A percentile compares a stretch with the other conserved stretches of the same genome.
Evolutionary conservation across 495 filamentous ascomycete species (phyloP).

Genomic region (Penicillium daleae): DNA sequence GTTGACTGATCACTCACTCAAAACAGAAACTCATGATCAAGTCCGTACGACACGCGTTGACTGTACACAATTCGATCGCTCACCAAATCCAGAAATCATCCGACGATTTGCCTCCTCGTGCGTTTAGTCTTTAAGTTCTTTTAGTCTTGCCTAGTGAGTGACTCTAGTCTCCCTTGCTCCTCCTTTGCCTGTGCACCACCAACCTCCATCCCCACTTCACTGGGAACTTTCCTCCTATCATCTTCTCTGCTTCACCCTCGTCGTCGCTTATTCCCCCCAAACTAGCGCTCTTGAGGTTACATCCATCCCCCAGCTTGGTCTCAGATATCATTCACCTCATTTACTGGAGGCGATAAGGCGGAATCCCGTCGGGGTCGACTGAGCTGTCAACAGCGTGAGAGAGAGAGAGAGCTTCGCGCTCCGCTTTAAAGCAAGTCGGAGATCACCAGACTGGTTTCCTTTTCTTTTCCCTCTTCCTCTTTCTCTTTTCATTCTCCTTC

Average conservation of each 20-base stretch:
- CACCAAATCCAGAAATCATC: neutral
- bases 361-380: conserved; percentile 18
- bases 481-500: conserved; percentile 43
- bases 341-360: conserved; percentile 22
- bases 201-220: conserved; percentile 5
- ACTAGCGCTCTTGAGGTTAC: conserved; percentile 16
- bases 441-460: neutral
- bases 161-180: neutral
- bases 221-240: conserved; percentile 14
- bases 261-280: conserved; percentile 9
- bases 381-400: neutral
- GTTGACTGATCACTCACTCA: neutral
- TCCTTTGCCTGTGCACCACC: neutral
- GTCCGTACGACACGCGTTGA: neutral
- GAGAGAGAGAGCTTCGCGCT: neutral
- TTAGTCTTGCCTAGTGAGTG: neutral
- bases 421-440: neutral
- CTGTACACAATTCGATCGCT: neutral
- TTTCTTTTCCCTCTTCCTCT: neutral
- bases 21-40: neutral
- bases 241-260: neutral
- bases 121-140: neutral
- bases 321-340: conserved; percentile 13
- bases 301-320: conserved; percentile 11
- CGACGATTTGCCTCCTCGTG: neutral